phyloP scores from a whole-genome alignment of 495 filamentous ascomycete species.

The Haplographium delicatum region DNA sequence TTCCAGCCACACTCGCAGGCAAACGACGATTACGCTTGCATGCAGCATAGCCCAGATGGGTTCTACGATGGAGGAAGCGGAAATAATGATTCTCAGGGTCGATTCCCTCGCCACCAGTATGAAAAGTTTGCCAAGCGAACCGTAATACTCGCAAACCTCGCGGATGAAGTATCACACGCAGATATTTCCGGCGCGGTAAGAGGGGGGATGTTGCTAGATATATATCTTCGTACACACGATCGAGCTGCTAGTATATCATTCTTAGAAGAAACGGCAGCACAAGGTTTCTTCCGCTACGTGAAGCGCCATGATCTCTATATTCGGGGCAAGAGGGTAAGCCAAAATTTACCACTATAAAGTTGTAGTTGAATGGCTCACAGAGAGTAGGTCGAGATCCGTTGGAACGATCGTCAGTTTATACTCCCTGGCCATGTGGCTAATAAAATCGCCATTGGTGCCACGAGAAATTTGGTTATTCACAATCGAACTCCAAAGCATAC shows the following conservation, averaged over 20 bases:
- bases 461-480: constrained; percentile 67
- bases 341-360: too few relatives aligned
- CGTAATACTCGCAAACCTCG: constrained; percentile 55
- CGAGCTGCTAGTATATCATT: constrained; percentile 66
- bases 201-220: constrained; percentile 65
- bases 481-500: constrained; percentile 54
- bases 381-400: constrained; percentile 60
- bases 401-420: constrained; percentile 70
- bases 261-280: constrained; percentile 55
- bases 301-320: constrained; percentile 66
- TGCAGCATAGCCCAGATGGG: constrained; percentile 31
- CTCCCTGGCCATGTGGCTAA: constrained; percentile 59
- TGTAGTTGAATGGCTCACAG: constrained; percentile 21
- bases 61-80: constrained; percentile 33
- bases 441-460: constrained; percentile 68
- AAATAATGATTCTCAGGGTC: constrained; percentile 32
- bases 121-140: constrained; percentile 52
- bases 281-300: constrained; percentile 57
- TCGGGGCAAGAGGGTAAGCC: constrained; percentile 58
- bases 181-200: constrained; percentile 63
- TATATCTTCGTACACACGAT: constrained; percentile 60
- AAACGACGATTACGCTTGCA: constrained; percentile 20
- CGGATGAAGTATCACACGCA: constrained; percentile 56
- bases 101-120: constrained; percentile 28
- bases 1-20: constrained; percentile 13